These are phyloP conservation scores for Protomyces gravidus DNA, from an alignment of 1,139 yeast species.

Conservation along the genomic window DNA sequence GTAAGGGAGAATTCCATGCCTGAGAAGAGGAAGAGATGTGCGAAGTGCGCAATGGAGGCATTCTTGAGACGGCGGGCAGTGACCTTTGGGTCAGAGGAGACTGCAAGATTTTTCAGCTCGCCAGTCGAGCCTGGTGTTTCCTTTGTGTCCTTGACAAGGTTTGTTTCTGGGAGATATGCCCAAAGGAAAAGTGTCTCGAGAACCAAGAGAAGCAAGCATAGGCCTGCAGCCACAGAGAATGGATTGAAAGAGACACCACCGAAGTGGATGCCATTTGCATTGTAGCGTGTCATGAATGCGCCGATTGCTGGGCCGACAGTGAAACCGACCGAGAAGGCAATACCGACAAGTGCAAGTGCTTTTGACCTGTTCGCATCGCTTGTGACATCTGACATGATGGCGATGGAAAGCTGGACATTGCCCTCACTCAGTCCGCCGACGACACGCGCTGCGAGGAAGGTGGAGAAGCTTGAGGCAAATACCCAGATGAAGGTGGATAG, in stretches of 20 bases:
- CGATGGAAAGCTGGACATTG: conserved; percentile 27
- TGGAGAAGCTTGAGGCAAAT: conserved; percentile 26
- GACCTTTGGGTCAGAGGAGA: conserved; percentile 2
- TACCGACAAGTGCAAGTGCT: conserved; percentile 28
- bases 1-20: conserved; percentile 27
- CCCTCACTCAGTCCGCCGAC: conserved; percentile 29
- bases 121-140: neutral
- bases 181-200: conserved; percentile 22
- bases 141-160: neutral
- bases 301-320: conserved; percentile 29
- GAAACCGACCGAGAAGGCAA: conserved; percentile 27
- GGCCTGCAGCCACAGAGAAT: conserved; percentile 21
- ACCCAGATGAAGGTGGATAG: conserved; percentile 28
- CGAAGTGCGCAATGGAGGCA: conserved; percentile 26
- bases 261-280: conserved; percentile 18
- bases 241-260: conserved; percentile 22
- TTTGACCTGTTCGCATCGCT: conserved; percentile 25
- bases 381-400: conserved; percentile 29
- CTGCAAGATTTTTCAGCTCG: conserved; percentile 3
- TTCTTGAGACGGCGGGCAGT: conserved; percentile 9
- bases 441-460: conserved; percentile 19
- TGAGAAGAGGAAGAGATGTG: conserved; percentile 27
- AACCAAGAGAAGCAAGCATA: conserved; percentile 17
- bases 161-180: conserved; percentile 23
- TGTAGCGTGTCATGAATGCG: conserved; percentile 27